These are phyloP conservation scores for Nematocida displodere DNA, from an alignment of 371 early-diverging fungal species.

Conservation along the genomic window DNA sequence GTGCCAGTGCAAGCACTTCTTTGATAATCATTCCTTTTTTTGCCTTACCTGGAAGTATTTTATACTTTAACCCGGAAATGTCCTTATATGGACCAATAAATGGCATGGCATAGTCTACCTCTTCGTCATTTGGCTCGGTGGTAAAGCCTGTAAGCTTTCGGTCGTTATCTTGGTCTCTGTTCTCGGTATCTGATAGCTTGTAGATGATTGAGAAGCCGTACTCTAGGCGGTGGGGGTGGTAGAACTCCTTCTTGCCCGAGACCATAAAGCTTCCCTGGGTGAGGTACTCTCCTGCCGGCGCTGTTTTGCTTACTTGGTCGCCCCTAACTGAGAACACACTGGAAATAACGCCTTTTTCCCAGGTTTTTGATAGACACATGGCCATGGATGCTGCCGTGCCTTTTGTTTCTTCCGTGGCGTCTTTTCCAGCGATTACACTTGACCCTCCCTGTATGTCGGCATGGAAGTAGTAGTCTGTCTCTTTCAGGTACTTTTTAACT, in stretches of 20 bases:
- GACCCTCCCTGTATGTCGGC: conserved; percentile 91
- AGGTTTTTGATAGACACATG: conserved; percentile 82
- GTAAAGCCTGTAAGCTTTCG: conserved; percentile 23
- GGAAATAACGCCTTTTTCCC: conserved; percentile 89
- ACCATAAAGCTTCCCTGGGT: conserved; percentile 91
- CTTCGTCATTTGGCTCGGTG: conserved; percentile 73
- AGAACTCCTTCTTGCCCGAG: conserved; percentile 83
- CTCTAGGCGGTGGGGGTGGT: conserved; percentile 78
- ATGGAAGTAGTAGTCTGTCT: conserved; percentile 83
- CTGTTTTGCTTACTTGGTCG: conserved; percentile 81
- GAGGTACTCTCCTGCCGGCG: conserved; percentile 88
- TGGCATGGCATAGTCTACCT: conserved; percentile 77
- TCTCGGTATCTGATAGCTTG: conserved; percentile 65
- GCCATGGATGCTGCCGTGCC: conserved; percentile 90
- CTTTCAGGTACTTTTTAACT: conserved; percentile 69
- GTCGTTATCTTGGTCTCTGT: conserved; percentile 18
- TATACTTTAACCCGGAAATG: conserved; percentile 81
- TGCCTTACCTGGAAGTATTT: conserved; percentile 81
- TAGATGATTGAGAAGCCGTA: conserved; percentile 92
- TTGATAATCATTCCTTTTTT: conserved; percentile 81
- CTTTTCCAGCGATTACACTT: conserved; percentile 67
- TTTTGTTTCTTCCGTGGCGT: conserved; percentile 73
- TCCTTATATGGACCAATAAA: conserved; percentile 85
- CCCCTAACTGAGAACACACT: conserved; percentile 89
- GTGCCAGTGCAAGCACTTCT: conserved; percentile 47